Percentiles rank a stretch among this genome's conserved stretches.
These are phyloP conservation scores for Jackrogersella multiformis DNA, from an alignment of 495 filamentous ascomycete genomes.

Conservation along the genomic window DNA sequence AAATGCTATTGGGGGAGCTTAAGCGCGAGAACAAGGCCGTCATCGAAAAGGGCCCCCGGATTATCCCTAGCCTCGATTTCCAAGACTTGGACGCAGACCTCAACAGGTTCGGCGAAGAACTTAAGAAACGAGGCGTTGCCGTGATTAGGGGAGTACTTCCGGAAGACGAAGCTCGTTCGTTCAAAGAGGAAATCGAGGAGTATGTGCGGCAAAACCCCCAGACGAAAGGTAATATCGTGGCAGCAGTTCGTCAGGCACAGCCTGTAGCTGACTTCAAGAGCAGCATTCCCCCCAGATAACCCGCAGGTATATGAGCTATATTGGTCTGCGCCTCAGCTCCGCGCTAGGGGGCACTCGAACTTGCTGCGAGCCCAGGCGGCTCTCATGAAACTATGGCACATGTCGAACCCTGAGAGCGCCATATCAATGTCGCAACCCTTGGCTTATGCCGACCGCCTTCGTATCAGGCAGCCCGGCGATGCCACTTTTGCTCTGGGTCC, in stretches of 20 bases:
- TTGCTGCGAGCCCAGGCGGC: constrained; percentile 74
- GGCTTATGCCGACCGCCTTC: constrained; percentile 81
- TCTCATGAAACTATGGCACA: constrained; percentile 81
- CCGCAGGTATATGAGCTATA: constrained; percentile 90
- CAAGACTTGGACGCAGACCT: constrained; percentile 61
- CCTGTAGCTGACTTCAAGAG: constrained; percentile 42
- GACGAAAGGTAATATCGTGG: constrained; percentile 53
- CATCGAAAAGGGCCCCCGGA: constrained; percentile 42
- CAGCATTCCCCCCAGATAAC: constrained; percentile 60
- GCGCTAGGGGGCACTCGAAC: constrained; percentile 76
- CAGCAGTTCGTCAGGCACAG: not conserved
- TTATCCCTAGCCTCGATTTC: constrained; percentile 70
- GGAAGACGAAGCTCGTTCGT: constrained; percentile 64
- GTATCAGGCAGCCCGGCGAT: constrained; percentile 81
- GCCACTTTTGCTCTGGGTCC: constrained; percentile 83
- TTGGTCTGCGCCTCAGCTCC: constrained; percentile 81
- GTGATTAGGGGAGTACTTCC: constrained; percentile 71
- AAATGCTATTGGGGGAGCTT: constrained; percentile 68
- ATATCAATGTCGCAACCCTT: constrained; percentile 71
- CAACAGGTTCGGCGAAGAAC: constrained; percentile 53
- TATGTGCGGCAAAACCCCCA: constrained; percentile 70
- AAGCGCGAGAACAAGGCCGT: constrained; percentile 63
- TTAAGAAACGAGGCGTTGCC: constrained; percentile 69
- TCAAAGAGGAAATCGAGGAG: constrained; percentile 66
- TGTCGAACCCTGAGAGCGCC: constrained; percentile 62